Evolutionary conservation across 1,139 yeast genomes (phyloP).

Genomic region (Insectozyma bohioensis): DNA sequence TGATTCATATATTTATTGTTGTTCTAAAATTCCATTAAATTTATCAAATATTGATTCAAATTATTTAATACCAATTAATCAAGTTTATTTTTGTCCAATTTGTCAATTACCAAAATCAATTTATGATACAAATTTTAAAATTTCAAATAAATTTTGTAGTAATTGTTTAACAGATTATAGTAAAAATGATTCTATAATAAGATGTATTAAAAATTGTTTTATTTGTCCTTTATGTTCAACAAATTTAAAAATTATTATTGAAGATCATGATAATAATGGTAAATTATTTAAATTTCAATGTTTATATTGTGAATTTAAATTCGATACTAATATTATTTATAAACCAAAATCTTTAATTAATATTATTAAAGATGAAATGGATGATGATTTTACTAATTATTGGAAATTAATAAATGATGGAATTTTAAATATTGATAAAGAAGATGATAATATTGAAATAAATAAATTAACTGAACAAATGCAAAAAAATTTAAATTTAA

Average conservation of each 20-base stretch:
- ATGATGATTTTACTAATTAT: constrained; percentile 12
- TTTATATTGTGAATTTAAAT: constrained; percentile 29
- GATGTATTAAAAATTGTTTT: constrained; percentile 41
- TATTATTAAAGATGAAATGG: constrained; percentile 24
- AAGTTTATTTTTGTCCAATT: constrained; percentile 38
- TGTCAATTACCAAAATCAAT: constrained; percentile 34
- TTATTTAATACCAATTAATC: constrained; percentile 10
- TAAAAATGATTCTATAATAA: constrained; percentile 17
- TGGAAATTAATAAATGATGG: constrained; percentile 12
- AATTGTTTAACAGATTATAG: constrained; percentile 39
- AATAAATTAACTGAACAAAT: constrained; percentile 5
- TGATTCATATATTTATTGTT: constrained; percentile 22
- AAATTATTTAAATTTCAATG: constrained; percentile 37
- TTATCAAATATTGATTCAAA: constrained; percentile 9
- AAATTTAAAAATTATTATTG: constrained; percentile 25
- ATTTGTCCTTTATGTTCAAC: constrained; percentile 38
- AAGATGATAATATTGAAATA: neutral
- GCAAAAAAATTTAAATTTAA: constrained; percentile 11
- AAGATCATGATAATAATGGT: constrained; percentile 26
- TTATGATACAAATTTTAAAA: constrained; percentile 24
- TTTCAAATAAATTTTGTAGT: constrained; percentile 34
- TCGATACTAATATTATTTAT: constrained; percentile 27
- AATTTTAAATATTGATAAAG: constrained; percentile 11
- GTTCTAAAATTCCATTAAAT: constrained; percentile 11
- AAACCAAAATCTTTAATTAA: constrained; percentile 36